These are phyloP conservation scores for Mucor velutinosus DNA, from an alignment of 371 early-diverging fungal genomes.

Conservation along the genomic window DNA sequence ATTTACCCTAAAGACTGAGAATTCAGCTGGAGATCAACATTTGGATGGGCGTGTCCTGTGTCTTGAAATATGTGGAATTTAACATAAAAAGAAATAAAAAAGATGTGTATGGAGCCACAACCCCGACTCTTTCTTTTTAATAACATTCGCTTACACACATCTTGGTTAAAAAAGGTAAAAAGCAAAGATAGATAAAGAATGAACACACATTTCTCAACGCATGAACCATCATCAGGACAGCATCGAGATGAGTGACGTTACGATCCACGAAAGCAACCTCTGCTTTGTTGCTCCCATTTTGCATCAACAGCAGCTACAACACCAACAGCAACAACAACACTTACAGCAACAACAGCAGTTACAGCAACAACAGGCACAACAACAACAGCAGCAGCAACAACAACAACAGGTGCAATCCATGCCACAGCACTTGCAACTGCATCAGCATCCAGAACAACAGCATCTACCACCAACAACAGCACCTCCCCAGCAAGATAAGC, in stretches of 20 bases:
- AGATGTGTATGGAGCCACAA: neutral
- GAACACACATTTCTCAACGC: neutral
- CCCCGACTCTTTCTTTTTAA: conserved; percentile 3
- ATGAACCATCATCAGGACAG: neutral
- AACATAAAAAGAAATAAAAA: conserved; percentile 5
- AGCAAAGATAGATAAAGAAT: neutral
- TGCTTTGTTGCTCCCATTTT: conserved; percentile 2
- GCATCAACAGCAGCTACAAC: neutral
- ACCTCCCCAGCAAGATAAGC: neutral
- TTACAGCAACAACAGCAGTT: neutral
- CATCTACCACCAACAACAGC: neutral
- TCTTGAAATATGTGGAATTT: neutral
- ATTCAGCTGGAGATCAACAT: neutral
- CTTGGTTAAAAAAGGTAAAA: neutral
- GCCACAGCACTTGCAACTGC: neutral
- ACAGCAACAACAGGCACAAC: neutral
- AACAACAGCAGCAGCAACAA: neutral
- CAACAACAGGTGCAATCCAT: neutral
- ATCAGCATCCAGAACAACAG: neutral
- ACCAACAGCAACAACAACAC: neutral
- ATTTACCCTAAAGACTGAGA: neutral
- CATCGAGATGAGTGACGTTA: neutral
- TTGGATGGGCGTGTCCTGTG: neutral
- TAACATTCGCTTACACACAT: neutral
- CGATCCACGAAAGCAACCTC: neutral